Base-by-base conservation (phyloP, 176 grass and related monocot species). In the Metroxylon sagu region DNA sequence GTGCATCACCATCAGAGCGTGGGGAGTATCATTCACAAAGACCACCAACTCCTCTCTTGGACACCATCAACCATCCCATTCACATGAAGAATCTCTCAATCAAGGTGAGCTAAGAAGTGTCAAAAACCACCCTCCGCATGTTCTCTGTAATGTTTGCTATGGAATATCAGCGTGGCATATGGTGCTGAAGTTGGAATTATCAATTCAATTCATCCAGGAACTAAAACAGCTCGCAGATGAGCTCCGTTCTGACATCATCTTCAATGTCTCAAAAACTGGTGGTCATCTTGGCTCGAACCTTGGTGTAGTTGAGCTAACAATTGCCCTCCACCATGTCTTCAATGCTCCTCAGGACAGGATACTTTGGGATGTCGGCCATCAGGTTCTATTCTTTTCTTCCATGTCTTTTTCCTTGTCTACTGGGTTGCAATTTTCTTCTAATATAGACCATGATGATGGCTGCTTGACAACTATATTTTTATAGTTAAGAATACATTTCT, bases 311-410 rank as follows among this genome's bases (percentile, higher is more conserved):
- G 93, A 97, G 80, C 76, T 97, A 69, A 97, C 93, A 4, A 84
- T 97, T 19, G 93, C 93, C 29, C 81, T 98, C 25, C 93, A 98
- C 80, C 83, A 91, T 62, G 81, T 98, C 48, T 98, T 98, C 75
- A 89, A 92, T 78, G 74, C 84, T 0, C 93, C 93, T 0, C 78
- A 80, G 70, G 93, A 98, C 76, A 90, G 75, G 73, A 80, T 98
- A 48, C 82, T 98, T 18, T 98, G 93, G 93, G 93, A 98, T 70
- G 87, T 98, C 48, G 93, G 93, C 14, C 93, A 98, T 73, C 93
- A 97, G 84, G 93, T 91, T 81, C 14, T 3, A 17, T 17, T 16
- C 49, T 39, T 39, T 39, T 68, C 74, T 75, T 76, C 71, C 67
- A 60, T 54, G 49, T 43, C 43, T 69, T 60, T 54, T 12, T 49